Base-by-base conservation (phyloP, 1,284 basidiomycete species). In the Apiotrichum siamense region DNA sequence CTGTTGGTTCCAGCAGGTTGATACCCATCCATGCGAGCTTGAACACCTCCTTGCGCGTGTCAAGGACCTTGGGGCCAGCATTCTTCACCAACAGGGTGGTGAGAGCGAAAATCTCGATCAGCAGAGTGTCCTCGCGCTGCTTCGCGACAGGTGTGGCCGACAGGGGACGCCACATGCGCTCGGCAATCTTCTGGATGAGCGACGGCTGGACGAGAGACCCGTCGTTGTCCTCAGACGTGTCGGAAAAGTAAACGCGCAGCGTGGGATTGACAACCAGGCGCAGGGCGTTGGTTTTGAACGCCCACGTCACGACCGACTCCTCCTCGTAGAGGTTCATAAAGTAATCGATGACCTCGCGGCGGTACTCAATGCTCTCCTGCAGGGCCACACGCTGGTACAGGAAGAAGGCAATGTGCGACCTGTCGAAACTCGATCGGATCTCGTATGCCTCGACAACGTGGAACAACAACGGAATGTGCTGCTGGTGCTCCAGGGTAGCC, bases 11-110 rank as follows among this genome's bases (percentile, higher is more conserved):
- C 32, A 71, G 61, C 2, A 71, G 58, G 25, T 80, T 83, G 62
- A 96, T 87, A 63, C 87, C 88, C 65, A 86, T 81, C 92, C 92
- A 97, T 13, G 91, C 89, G 52, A 89, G 88, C 70, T 88, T 92
- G 78, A 98, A 94, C 56, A 97, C 86, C 61, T 96, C 91, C 72
- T 94, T 97, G 72, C 88, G 84, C 36, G 83, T 82, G 46, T 90
- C 85, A 52, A 83, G 83, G 39, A 97, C 79, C 26, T 88, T 75
- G 25, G 83, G 77, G 2, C 85, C 81, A 61, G 88, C 92, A 64
- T 87, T 80, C 61, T 94, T 86, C 12, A 98, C 85, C 53, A 99
- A 80, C 40, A 92, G 79, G 0, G 88, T 93, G 2, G 92, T 93
- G 70, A 98, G 78, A 64, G 96, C 86, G 23, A 97, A 78, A 33